Conservation (phyloP, 129 eudicot species). For the Tagetes erecta region DNA sequence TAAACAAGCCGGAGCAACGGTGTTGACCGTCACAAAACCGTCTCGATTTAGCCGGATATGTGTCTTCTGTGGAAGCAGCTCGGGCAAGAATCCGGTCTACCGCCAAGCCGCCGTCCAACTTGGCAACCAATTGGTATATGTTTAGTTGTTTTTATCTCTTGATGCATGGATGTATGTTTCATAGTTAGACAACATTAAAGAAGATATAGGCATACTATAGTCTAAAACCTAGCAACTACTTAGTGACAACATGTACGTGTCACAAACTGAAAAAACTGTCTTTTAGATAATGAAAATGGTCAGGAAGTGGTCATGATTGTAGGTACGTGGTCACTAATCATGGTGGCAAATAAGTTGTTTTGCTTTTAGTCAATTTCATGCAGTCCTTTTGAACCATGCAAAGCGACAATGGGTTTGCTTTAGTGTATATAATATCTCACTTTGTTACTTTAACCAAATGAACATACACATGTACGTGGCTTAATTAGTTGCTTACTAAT, state of each 20-base stretch:
- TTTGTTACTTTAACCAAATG: background rate
- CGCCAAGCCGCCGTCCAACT: conserved; percentile 87
- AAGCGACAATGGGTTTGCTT: background rate
- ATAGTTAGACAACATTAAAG: background rate
- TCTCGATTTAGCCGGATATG: conserved; percentile 78
- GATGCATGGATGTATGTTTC: background rate
- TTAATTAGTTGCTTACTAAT: too few species aligned
- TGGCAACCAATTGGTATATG: conserved; percentile 66
- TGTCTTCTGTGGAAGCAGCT: conserved; percentile 93
- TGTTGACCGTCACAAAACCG: conserved; percentile 11
- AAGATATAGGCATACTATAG: background rate
- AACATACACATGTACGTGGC: too few species aligned
- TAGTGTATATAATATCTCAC: background rate
- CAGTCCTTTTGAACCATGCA: conserved; percentile 25
- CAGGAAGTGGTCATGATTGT: background rate
- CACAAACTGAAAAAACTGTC: background rate
- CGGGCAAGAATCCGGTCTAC: conserved; percentile 77
- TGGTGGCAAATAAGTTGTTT: background rate
- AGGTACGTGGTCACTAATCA: background rate
- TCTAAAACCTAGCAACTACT: background rate
- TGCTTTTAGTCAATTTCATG: conserved; percentile 15
- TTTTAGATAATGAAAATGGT: background rate
- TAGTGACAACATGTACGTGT: background rate
- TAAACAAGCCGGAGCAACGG: conserved; percentile 29
- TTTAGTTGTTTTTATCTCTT: background rate